phyloP scores from a whole-genome alignment of 1,284 basidiomycete species.

The Bjerkandera adusta region DNA sequence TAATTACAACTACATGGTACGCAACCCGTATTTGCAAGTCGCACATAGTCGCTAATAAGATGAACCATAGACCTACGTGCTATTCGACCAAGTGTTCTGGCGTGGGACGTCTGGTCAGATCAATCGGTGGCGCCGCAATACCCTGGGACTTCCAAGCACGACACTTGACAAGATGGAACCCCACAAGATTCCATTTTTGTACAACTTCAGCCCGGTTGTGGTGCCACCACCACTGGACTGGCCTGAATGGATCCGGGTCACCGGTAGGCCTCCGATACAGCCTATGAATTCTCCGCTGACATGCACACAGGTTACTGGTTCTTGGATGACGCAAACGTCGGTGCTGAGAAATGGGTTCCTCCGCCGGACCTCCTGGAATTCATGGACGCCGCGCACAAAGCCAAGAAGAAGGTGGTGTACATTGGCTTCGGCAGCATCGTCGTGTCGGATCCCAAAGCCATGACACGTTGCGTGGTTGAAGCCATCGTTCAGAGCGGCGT shows the following conservation, averaged over 20 bases:
- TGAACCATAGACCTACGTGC: constrained; percentile 67
- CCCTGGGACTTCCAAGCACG: constrained; percentile 77
- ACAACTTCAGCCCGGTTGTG: constrained; percentile 91
- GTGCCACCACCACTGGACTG: constrained; percentile 94
- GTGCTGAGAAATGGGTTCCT: constrained; percentile 84
- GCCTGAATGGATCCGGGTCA: constrained; percentile 98
- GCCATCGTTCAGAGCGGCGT: constrained; percentile 86
- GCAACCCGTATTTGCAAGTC: constrained; percentile 12
- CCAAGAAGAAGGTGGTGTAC: constrained; percentile 90
- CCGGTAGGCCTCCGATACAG: constrained; percentile 50
- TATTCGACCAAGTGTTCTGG: constrained; percentile 99
- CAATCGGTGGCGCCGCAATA: constrained; percentile 88
- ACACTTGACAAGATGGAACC: constrained; percentile 92
- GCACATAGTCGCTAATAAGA: neutral
- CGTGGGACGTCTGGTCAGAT: constrained; percentile 90
- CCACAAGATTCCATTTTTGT: constrained; percentile 96
- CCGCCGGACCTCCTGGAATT: constrained; percentile 80
- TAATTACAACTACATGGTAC: constrained; percentile 95
- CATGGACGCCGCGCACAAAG: constrained; percentile 72
- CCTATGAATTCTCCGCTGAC: constrained; percentile 21
- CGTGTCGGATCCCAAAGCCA: constrained; percentile 88
- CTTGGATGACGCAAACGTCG: constrained; percentile 87
- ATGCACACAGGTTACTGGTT: constrained; percentile 85
- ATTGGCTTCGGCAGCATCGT: constrained; percentile 99
- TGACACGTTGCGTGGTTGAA: constrained; percentile 90